Evolutionary conservation across 1,284 basidiomycete genomes (phyloP).

Genomic region (Ganoderma sp.): DNA sequence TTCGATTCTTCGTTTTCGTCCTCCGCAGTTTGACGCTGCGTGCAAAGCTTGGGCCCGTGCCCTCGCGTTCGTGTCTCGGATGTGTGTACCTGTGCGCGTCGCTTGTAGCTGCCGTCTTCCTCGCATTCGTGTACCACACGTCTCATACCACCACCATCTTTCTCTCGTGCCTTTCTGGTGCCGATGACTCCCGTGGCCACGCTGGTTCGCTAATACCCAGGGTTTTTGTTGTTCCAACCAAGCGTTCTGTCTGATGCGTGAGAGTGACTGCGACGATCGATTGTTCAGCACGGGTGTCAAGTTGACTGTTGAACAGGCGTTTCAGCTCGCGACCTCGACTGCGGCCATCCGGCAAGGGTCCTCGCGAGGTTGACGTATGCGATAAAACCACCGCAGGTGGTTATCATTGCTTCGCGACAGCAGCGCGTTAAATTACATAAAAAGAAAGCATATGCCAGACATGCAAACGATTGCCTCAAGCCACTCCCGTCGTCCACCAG

Average conservation of each 20-base stretch:
- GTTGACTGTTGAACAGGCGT: no score
- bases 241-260: neutral
- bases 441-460: neutral
- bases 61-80: neutral
- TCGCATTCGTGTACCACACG: neutral
- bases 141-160: neutral
- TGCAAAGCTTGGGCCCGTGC: no score
- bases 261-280: neutral
- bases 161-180: neutral
- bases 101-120: neutral
- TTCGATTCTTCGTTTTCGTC: neutral
- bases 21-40: neutral
- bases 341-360: no score
- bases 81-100: neutral
- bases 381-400: neutral
- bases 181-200: neutral
- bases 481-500: neutral
- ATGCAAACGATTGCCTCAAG: neutral
- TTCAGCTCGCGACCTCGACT: neutral
- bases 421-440: neutral
- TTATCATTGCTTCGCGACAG: neutral
- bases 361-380: neutral
- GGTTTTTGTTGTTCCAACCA: neutral
- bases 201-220: neutral
- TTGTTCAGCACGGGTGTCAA: no score